Conservation (phyloP, 1,284 basidiomycete genomes). For the Ceratobasidium sp. region DNA sequence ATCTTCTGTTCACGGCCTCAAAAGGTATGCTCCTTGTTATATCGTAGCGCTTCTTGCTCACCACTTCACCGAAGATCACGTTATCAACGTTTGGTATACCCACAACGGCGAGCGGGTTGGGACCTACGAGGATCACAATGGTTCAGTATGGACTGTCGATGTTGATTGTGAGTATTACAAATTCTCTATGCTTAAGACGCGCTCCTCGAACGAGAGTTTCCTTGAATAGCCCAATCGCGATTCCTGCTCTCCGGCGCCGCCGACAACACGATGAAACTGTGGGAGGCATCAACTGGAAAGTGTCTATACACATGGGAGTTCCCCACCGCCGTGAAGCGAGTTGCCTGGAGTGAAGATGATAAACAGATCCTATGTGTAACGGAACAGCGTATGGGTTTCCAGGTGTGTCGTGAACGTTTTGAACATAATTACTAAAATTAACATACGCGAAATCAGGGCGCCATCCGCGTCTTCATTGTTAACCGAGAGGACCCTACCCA, state of each 20-base stretch:
- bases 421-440: background rate
- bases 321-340: conserved; percentile 96
- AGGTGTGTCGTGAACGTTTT: conserved; percentile 53
- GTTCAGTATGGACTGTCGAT: conserved; percentile 96
- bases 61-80: conserved; percentile 67
- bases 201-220: background rate
- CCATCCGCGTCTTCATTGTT: conserved; percentile 91
- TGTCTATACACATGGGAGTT: conserved; percentile 97
- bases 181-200: background rate
- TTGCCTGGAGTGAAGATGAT: conserved; percentile 91
- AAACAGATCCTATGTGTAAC: conserved; percentile 91
- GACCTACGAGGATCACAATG: conserved; percentile 97
- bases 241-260: conserved; percentile 84
- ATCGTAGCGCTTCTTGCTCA: background rate
- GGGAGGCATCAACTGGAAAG: conserved; percentile 92
- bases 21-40: conserved; percentile 63
- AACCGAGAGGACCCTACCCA: conserved; percentile 83
- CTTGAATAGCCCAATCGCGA: conserved; percentile 77
- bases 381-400: conserved; percentile 95
- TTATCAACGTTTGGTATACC: conserved; percentile 98
- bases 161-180: conserved; percentile 82
- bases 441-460: conserved; percentile 58
- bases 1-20: conserved; percentile 95
- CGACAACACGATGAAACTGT: conserved; percentile 94
- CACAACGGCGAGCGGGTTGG: conserved; percentile 98